phyloP scores from a whole-genome alignment of 257 asterid genomes.

The Solanum etuberosum region DNA sequence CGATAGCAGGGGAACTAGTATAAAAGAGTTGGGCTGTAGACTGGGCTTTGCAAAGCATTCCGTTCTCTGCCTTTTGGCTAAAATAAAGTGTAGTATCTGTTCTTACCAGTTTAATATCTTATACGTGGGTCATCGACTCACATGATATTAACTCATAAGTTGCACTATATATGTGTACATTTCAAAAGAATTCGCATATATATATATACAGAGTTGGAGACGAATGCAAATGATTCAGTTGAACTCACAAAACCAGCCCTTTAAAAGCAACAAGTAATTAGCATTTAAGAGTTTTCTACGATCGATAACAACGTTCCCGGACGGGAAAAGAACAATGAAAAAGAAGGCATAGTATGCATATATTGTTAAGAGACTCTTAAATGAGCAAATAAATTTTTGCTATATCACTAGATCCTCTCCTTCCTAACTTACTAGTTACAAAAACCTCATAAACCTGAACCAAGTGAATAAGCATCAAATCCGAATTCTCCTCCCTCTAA shows the following conservation, averaged over 20 bases:
- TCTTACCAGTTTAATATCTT: background rate
- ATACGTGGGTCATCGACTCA: background rate
- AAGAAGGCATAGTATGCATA: background rate
- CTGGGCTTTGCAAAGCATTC: no score
- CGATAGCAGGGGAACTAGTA: background rate
- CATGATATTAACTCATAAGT: background rate
- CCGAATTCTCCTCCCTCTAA: conserved; percentile 48
- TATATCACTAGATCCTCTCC: background rate
- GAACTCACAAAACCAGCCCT: background rate
- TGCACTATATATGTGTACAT: background rate
- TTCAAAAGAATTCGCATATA: background rate
- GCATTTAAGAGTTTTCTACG: background rate
- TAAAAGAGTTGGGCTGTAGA: background rate
- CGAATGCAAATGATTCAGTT: background rate
- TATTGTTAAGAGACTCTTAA: background rate
- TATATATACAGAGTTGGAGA: background rate
- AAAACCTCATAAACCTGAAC: conserved; percentile 31
- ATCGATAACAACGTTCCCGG: background rate
- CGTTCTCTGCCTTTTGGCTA: background rate
- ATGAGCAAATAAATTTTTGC: background rate
- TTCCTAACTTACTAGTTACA: background rate
- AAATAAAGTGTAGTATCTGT: background rate
- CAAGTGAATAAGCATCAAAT: conserved; percentile 42
- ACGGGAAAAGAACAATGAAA: background rate
- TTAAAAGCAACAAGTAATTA: background rate